Base-by-base conservation (phyloP, 2,329 filamentous ascomycete genomes). In the Meredithiella fracta region DNA sequence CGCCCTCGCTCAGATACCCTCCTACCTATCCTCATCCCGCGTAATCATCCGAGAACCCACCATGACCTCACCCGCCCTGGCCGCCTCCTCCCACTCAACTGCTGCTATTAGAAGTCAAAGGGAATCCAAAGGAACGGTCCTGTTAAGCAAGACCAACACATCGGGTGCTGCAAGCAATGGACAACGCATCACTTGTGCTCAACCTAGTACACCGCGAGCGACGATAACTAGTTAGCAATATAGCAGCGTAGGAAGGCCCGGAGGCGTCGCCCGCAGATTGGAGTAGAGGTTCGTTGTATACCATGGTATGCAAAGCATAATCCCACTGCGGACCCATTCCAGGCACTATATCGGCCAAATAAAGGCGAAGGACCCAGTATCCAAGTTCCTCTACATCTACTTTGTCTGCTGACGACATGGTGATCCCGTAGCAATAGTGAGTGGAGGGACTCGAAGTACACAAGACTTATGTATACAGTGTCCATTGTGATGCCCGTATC, bases 221-320 rank as follows among this genome's bases (percentile, higher is more conserved):
- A 22, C 29, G n/a, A 22, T 44, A 44, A 8, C 15, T 2, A 44
- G 20, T 7, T 4, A 44, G 11, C 17, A 7, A 44, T 8, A 44
- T 15, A 8, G 15, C 40, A 8, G 2, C 40, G 40, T n/a, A 8
- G 15, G 15, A 22, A n/a, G 20, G 40, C 40, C 11, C 40, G 40
- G 11, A 2, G 40, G n/a, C 2, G 40, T 44, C 20, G 40, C 40
- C 40, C 40, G 20, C 40, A 44, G 15, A 44, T 44, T 44, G 40
- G 14, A 34, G 29, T 34, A 34, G 29, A 17, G 20, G 40, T 7
- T 44, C n/a, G n/a, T n/a, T 44, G 11, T 8, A 55, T n/a, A 31
- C 37, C 23, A 42, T 38, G 11, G 34, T 25, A 26, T 55, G 40
- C 40, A 55, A 29, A 34, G 49, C 23, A 51, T 51, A 44, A 51